Conservation (phyloP, 2,329 filamentous ascomycete genomes). For the Elsinoe ampelina region DNA sequence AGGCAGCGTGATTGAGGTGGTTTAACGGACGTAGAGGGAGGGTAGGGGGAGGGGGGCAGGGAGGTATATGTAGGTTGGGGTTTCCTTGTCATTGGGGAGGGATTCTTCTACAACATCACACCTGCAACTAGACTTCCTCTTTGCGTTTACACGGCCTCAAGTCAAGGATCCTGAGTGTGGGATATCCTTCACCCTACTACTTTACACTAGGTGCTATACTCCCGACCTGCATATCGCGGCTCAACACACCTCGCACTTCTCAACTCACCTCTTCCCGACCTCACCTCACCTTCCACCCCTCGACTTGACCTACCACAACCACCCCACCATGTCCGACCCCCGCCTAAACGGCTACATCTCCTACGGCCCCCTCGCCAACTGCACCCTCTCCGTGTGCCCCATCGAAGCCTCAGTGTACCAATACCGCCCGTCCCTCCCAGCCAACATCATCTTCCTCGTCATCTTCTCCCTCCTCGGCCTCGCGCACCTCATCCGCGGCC, state of each 20-base stretch:
- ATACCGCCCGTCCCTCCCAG: slow-evolving; percentile 46
- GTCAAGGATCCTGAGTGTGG: no score
- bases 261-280: no score
- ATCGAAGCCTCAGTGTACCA: slow-evolving; percentile 29
- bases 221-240: background rate
- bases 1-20: background rate
- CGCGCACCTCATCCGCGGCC: slow-evolving; percentile 33
- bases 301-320: background rate
- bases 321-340: background rate
- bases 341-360: slow-evolving; percentile 1
- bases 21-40: background rate
- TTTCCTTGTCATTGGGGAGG: background rate
- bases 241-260: background rate
- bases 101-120: background rate
- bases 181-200: background rate
- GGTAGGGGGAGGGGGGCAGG: background rate
- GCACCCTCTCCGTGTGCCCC: slow-evolving; percentile 11
- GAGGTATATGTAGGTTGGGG: background rate
- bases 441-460: slow-evolving; percentile 44
- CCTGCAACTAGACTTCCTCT: no score
- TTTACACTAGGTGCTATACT: background rate
- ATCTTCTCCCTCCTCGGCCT: slow-evolving; percentile 41
- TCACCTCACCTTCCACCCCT: background rate
- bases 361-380: slow-evolving; percentile 12
- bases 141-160: no score